These are phyloP conservation scores for Acanthamoeba royreba DNA, from an alignment of 208 protist species.

Conservation along the genomic window DNA sequence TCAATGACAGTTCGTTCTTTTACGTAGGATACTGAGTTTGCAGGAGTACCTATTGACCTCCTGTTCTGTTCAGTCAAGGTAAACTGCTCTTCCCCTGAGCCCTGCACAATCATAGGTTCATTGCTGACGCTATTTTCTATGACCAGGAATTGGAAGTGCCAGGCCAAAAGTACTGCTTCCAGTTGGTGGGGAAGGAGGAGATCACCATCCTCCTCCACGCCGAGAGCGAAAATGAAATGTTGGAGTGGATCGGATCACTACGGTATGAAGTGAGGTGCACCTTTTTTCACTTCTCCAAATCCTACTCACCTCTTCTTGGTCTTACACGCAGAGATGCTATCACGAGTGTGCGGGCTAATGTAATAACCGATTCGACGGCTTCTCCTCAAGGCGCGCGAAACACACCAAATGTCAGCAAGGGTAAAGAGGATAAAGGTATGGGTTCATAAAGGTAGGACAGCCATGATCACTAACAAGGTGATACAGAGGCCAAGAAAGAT, in stretches of 20 bases:
- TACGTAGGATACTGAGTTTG: background rate
- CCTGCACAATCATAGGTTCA: too few species aligned
- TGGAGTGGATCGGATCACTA: background rate
- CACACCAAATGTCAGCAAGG: background rate
- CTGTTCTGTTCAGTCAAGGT: slow-evolving; percentile 9
- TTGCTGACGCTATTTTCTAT: too few species aligned
- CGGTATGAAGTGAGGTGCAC: background rate
- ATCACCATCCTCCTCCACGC: background rate
- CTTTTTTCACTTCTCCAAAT: background rate
- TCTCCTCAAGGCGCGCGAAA: background rate
- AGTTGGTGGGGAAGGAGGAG: background rate
- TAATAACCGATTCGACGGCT: background rate
- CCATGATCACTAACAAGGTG: background rate
- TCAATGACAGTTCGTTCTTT: background rate
- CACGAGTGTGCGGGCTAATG: background rate
- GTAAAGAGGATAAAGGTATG: background rate
- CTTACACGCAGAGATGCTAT: background rate
- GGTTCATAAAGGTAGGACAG: background rate
- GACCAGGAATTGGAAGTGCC: background rate
- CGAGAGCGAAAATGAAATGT: slow-evolving; percentile 9
- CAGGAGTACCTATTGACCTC: background rate
- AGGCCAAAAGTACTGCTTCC: slow-evolving; percentile 5
- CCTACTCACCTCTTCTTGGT: background rate
- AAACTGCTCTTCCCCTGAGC: too few species aligned
- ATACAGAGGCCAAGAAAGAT: background rate